Evolutionary conservation across 2,329 filamentous ascomycete genomes (phyloP), one percentile per base, ranked within the genome.

Genomic region (Exutisphaerella laricina): DNA sequence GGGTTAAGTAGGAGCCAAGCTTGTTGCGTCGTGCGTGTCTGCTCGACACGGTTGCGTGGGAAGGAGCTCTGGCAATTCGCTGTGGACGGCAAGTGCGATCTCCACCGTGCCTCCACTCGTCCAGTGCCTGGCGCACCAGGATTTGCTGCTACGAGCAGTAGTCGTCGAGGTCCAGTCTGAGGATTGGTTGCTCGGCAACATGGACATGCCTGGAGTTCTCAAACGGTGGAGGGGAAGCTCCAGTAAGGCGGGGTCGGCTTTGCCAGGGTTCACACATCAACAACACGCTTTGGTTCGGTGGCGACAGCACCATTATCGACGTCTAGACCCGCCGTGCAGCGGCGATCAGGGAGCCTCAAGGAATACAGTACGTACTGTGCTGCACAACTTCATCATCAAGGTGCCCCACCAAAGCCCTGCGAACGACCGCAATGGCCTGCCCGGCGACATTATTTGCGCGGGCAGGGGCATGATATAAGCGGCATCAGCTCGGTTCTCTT

Each of bases 51-150:
- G 31, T 39, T 31, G 40, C 13, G 14, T 13, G 17, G 18, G 36
- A 36, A 43, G 30, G 38, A 43, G 42, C 48, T 51, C 43, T 45
- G 42, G 35, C 45, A 41, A 43, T 51, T 46, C 42, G 26, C 30
- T 41, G n/a, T 33, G 36, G 25, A 28, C 39, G 32, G 34, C 31
- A 41, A 36, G 35, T 39, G 34, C 25, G 36, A 49, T 31, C 41
- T 43, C 49, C 49, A 47, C 46, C 38, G 43, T 29, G 42, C 18
- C 43, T 51, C 51, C 51, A 53, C 53, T 52, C 51, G 48, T 52
- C 52, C 50, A 53, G 42, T 39, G 31, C 42, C 42, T 52, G 49
- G 51, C 51, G 44, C 53, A 48, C 47, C 47, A 39, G 52, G 50
- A 53, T n/a, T 36, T 33, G 45, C 42, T 48, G 45, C 39, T 32